Conservation (phyloP, 305 asterid genomes). For the Fraxinus floribunda region DNA sequence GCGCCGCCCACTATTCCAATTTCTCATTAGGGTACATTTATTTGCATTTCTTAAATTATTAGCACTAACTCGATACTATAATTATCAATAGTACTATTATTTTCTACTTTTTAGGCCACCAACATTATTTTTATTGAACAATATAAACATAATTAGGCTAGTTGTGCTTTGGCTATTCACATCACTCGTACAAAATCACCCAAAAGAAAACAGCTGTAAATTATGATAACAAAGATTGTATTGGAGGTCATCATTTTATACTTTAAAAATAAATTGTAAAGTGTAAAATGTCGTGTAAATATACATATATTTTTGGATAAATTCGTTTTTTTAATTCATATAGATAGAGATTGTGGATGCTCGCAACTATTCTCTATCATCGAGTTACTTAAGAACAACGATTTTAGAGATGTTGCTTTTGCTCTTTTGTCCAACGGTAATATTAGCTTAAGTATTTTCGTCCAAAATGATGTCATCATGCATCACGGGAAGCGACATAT, state of each 20-base stretch:
- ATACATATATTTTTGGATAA: no score
- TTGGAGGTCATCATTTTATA: neutral
- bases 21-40: neutral
- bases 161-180: neutral
- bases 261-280: neutral
- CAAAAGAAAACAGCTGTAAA: no score
- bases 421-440: no score
- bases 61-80: neutral
- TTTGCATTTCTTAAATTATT: neutral
- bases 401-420: no score
- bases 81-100: neutral
- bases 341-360: neutral
- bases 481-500: conserved; percentile 30
- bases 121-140: no score
- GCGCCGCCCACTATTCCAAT: neutral
- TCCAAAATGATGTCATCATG: conserved; percentile 26
- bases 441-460: no score
- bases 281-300: neutral
- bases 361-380: neutral
- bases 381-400: neutral
- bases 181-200: neutral
- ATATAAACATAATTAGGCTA: neutral
- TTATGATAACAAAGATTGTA: no score
- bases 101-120: neutral
- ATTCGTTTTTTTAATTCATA: neutral